Evolutionary conservation across 2,329 filamentous ascomycete genomes (phyloP).

Genomic region (Sporothrix sp.): DNA sequence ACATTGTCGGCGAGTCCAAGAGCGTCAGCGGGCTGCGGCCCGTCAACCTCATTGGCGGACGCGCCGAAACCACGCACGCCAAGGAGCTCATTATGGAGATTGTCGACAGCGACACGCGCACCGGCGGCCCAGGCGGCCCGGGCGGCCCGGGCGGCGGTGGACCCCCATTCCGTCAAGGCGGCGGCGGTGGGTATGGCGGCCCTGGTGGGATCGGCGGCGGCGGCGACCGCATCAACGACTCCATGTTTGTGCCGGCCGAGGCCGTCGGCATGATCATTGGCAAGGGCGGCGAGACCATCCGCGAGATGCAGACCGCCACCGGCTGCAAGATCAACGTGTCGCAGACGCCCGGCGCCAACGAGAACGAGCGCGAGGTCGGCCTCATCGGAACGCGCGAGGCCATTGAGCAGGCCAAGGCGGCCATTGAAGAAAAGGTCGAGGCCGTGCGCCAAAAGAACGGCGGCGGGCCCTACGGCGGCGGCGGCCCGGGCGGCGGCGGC

Average conservation of each 20-base stretch:
- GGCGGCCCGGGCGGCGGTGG: constrained; percentile 11
- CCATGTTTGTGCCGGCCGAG: constrained; percentile 78
- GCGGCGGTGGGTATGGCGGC: constrained; percentile 28
- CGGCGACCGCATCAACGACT: constrained; percentile 66
- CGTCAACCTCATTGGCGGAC: constrained; percentile 79
- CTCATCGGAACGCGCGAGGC: constrained; percentile 68
- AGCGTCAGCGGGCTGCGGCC: constrained; percentile 82
- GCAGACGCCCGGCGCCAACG: constrained; percentile 64
- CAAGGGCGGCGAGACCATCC: constrained; percentile 88
- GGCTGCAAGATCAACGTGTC: constrained; percentile 94
- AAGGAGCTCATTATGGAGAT: constrained; percentile 90
- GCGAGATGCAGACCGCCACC: constrained; percentile 79
- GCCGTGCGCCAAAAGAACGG: constrained; percentile 57
- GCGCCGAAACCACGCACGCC: constrained; percentile 62
- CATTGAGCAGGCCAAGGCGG: constrained; percentile 70
- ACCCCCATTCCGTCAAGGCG: constrained; percentile 23
- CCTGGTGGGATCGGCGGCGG: constrained; percentile 33
- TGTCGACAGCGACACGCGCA: constrained; percentile 77
- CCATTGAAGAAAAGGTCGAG: constrained; percentile 87
- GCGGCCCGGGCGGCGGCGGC: constrained; percentile 45
- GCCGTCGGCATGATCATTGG: constrained; percentile 95
- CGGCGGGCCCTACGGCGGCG: constrained; percentile 33
- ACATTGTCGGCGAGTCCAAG: constrained; percentile 89
- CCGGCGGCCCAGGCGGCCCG: constrained; percentile 21
- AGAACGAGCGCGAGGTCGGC: constrained; percentile 77